Percentiles rank a stretch among this genome's conserved stretches.
These are phyloP conservation scores for Macrocystidia cucumis DNA, from an alignment of 1,284 basidiomycete species.

Conservation along the genomic window DNA sequence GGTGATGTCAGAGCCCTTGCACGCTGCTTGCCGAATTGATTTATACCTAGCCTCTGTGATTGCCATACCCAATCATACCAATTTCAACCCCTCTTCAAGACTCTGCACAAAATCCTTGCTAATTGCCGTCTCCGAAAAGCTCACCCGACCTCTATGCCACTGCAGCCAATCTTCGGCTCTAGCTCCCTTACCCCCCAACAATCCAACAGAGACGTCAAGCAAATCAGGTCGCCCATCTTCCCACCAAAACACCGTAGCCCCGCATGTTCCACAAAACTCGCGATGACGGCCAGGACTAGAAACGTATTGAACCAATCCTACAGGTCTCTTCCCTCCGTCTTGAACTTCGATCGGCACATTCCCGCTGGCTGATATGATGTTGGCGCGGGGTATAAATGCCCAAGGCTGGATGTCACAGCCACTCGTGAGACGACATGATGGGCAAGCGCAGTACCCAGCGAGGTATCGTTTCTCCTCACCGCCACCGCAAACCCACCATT, in stretches of 20 bases:
- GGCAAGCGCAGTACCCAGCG: conserved; percentile 24
- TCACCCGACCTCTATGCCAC: conserved; percentile 21
- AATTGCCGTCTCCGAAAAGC: conserved; percentile 18
- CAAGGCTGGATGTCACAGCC: conserved; percentile 24
- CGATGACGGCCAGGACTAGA: conserved; percentile 20
- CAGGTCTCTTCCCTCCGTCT: conserved; percentile 11
- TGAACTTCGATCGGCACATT: conserved; percentile 12
- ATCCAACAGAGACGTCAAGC: conserved; percentile 20
- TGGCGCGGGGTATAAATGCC: conserved; percentile 21
- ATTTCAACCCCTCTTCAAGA: conserved; percentile 12
- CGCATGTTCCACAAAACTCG: conserved; percentile 23
- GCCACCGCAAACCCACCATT: conserved; percentile 23
- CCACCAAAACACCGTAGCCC: conserved; percentile 25
- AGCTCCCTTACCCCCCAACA: conserved; percentile 20
- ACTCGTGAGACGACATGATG: conserved; percentile 19
- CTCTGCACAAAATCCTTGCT: conserved; percentile 12
- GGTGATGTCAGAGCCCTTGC: background rate
- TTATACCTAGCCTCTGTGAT: background rate
- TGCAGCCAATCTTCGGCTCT: conserved; percentile 24
- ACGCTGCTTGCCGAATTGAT: background rate
- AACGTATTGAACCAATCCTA: conserved; percentile 19
- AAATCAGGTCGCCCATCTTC: conserved; percentile 18
- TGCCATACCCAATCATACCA: background rate
- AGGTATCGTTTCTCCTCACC: conserved; percentile 16
- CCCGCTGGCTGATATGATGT: conserved; percentile 17